Base-by-base conservation (phyloP, 257 asterid species). In the Misopates orontium region DNA sequence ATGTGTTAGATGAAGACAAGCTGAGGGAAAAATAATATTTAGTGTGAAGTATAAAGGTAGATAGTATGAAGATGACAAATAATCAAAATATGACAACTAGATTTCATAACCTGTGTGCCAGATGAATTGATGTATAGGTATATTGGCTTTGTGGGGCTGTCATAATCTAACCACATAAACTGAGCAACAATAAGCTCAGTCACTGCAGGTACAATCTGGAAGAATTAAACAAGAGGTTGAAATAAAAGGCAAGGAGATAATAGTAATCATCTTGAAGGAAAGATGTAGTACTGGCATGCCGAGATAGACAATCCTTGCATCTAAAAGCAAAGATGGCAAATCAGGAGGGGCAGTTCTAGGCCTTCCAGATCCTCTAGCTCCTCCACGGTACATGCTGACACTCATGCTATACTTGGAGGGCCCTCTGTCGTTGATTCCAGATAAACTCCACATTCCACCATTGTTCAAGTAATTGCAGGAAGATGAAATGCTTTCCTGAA, bases 121-220 rank as follows among this genome's bases (percentile, higher is more conserved):
- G 89, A 71, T 40, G 97, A 94, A 73, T 90, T 90, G 83, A 94
- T 88, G 79, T 90, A 90, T 23, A 90, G 80, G 76, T 94, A 85
- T 69, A 90, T 87, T 47, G 99, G 99, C 75, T 90, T 86, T 6
- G 95, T 57, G 25, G 85, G 75, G 84, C 71, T 77, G 68, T 85
- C 93, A 67, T 71, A 90, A 71, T 90, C 97, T 82, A 94, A 80
- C 86, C 87, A 94, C 95, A 90, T 78, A 65, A 94, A 85, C 36
- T 94, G 93, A 64, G 96, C 95, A 64, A 90, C 85, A 64, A 94
- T 70, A 70, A 94, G 97, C 81, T 90, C 95, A 10, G 95, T 82
- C 55, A 94, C 99, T 61, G 95, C 87, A 60, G 95, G 93, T 49
- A 86, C 96, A 73, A 94, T 82, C 99, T 94, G 85, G 56, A 14